These are phyloP conservation scores for Entamoeba invadens DNA, from an alignment of 208 protist species.

Conservation along the genomic window DNA sequence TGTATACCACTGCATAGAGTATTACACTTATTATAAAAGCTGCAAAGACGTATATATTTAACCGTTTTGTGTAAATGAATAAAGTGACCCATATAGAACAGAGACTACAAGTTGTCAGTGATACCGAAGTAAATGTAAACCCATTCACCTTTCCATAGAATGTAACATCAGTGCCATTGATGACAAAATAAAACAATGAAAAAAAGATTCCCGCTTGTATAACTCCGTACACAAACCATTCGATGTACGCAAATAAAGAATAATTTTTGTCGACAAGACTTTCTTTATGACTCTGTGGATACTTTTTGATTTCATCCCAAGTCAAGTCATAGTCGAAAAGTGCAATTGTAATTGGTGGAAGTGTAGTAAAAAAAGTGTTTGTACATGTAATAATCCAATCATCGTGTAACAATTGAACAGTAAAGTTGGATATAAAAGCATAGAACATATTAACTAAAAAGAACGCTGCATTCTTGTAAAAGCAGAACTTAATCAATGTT, in stretches of 20 bases:
- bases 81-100: background rate
- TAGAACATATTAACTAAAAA: background rate
- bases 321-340: background rate
- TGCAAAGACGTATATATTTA: background rate
- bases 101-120: background rate
- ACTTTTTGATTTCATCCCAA: background rate
- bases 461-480: background rate
- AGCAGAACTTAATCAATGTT: background rate
- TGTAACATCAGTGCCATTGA: background rate
- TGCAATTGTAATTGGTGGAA: background rate
- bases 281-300: background rate
- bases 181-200: background rate
- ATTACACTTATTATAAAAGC: background rate
- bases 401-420: background rate
- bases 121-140: background rate
- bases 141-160: background rate
- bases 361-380: background rate
- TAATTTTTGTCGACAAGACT: background rate
- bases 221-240: background rate
- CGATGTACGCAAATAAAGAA: background rate
- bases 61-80: background rate
- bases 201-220: background rate
- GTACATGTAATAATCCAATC: background rate
- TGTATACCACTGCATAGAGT: background rate
- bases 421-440: background rate